These are phyloP conservation scores for Aspergillus terreus DNA, from an alignment of 2,329 filamentous ascomycete species.

Conservation along the genomic window DNA sequence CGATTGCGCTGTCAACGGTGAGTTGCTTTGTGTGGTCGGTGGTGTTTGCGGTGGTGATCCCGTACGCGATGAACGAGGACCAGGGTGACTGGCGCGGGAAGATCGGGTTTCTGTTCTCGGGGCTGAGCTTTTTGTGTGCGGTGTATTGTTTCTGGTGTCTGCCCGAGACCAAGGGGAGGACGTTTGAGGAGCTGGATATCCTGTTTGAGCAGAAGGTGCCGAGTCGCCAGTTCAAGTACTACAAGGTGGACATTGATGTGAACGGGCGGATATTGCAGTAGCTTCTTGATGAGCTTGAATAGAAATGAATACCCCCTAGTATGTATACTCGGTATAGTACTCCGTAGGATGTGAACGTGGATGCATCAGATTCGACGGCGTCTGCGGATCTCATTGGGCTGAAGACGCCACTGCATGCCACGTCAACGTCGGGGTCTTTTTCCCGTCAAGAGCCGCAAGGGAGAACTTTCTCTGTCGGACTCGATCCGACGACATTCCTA, in stretches of 20 bases:
- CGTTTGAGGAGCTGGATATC: conserved; percentile 29
- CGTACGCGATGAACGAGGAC: conserved; percentile 32
- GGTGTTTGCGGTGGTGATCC: conserved; percentile 29
- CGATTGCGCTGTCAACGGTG: conserved; percentile 35
- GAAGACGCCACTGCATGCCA: not conserved
- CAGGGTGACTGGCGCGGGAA: conserved; percentile 28
- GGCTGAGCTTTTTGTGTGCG: conserved; percentile 17
- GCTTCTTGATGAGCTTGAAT: not conserved
- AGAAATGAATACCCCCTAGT: no score
- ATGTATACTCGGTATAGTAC: no score
- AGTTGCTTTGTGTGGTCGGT: conserved; percentile 25
- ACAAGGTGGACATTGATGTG: conserved; percentile 11
- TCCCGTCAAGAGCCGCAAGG: not conserved
- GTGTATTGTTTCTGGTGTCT: conserved; percentile 31
- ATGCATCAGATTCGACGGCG: not conserved
- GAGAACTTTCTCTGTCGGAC: not conserved
- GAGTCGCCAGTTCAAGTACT: conserved; percentile 21
- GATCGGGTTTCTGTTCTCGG: conserved; percentile 30
- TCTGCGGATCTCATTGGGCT: no score
- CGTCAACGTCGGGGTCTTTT: not conserved
- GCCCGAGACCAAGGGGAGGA: conserved; percentile 28
- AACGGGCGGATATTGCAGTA: not conserved
- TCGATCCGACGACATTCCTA: no score
- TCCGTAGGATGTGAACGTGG: not conserved
- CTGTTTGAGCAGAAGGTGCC: conserved; percentile 23